Evolutionary conservation across 768 basidiomycete genomes (phyloP), one percentile per base, ranked within the genome.

Genomic region (Cubamyces sp.): DNA sequence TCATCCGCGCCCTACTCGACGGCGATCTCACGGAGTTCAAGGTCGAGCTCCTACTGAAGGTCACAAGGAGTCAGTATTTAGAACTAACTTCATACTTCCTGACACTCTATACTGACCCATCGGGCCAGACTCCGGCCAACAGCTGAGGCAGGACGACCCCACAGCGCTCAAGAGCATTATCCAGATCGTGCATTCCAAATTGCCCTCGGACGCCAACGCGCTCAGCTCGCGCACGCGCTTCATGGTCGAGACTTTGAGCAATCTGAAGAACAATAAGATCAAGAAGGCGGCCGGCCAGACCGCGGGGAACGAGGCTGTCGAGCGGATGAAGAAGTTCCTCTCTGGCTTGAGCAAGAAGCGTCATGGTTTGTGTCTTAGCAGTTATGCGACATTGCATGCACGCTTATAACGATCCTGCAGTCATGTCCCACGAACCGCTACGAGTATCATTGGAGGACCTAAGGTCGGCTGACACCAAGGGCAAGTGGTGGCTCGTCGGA

Each of bases 401-500:
- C 18, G 23, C 28, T 49, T 19, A 28, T 61, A 63, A 28, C 39
- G n/a, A 6, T n/a, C 39, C 16, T 37, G 23, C 60, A 96, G 95
- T 94, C 6, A 79, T 88, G 53, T 84, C 87, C 0, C 87, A 92
- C 69, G 97, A 98, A 47, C 88, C 95, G 0, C 80, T 99, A 8
- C 88, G 94, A 7, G 86, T 97, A 1, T 87, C 91, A 0, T 79
- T 98, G 23, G 80, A 81, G n/a, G 96, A 98, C 74, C 82, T 98
- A 5, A 91, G 85, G 62, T 84, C 87, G 0, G 88, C 94, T 1
- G 87, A 92, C 58, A 90, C 82, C 12, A 91, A 87, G 71, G 97
- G 96, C 5, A 97, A 97, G 77, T 98, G 97, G 97, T 98, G 97
- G 96, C 81, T 98, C 2, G 92, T 98, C 39, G 97, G 96, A 18